Base-by-base conservation (phyloP, 164 flowering plant genomes). In the Buxus sempervirens region DNA sequence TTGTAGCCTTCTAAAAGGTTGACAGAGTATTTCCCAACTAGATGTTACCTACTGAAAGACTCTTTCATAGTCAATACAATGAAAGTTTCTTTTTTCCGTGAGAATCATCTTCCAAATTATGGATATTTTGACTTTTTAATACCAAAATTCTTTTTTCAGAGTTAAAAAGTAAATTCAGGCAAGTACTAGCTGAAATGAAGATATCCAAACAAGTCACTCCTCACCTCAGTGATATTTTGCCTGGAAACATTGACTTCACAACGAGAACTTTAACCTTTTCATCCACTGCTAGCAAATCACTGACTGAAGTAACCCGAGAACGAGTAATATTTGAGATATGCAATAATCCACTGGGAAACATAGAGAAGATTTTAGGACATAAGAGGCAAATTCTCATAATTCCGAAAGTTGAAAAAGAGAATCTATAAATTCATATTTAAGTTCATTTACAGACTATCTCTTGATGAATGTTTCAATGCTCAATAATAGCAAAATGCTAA, bases 201-300 rank as follows among this genome's bases (percentile, higher is more conserved):
- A 41, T 41, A 16, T 9, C 57, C 13, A n/a, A 59, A 9, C 9
- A 6, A 59, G 23, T 54, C 22, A 60, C 58, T 9, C 55, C 66
- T 63, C 76, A 91, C 98, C 98, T 95, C 60, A 95, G 86, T 69
- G 96, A 82, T 63, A 92, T 92, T 74, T 91, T 95, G 71, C 77
- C 90, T 24, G 91, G 93, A 79, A 89, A 80, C 79, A 77, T 78
- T 9, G 96, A 88, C 82, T 82, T 90, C 79, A 90, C 87, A 58
- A 95, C 96, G 54, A 92, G 74, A 73, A 84, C 97, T 80, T 90
- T 95, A 54, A 95, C 86, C 75, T 82, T 86, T 75, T 92, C 98
- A 73, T 72, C 88, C 65, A 86, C 86, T 23, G 80, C 62, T 55
- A 95, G 78, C 68, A 88, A 38, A 65, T 92, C 94, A 63, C 72